Conservation (phyloP, 306 rosid species). For the Cucurbita maxima region DNA sequence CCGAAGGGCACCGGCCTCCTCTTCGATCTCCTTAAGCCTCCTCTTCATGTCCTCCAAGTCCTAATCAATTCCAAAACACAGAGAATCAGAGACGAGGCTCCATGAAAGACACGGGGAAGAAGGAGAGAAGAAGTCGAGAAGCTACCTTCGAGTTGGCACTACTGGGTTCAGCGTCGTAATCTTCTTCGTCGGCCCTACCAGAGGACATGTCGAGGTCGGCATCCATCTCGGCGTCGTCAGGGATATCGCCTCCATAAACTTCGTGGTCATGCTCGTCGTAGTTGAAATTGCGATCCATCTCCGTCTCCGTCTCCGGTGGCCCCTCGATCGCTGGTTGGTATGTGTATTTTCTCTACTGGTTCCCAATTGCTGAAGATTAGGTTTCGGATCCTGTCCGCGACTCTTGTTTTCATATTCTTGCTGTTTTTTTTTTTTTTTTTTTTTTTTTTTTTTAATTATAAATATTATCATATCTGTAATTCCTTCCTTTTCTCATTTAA, state of each 20-base stretch:
- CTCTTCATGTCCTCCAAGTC: constrained; percentile 99
- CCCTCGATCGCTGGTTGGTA: background rate
- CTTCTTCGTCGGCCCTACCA: constrained; percentile 31
- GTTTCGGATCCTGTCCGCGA: constrained; percentile 2
- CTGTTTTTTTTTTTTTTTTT: too few species aligned
- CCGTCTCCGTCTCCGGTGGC: background rate
- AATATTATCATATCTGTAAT: too few species aligned
- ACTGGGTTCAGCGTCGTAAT: constrained; percentile 15
- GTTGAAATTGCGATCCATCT: constrained; percentile 18
- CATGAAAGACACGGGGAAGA: background rate
- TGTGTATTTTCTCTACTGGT: constrained; percentile 3
- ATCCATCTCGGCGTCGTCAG: constrained; percentile 52
- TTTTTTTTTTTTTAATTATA: too few species aligned
- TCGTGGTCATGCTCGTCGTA: constrained; percentile 45
- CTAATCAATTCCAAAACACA: constrained; percentile 12
- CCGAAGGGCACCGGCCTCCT: constrained; percentile 90
- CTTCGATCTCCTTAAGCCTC: constrained; percentile 95
- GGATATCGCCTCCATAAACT: constrained; percentile 62
- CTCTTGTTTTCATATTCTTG: background rate
- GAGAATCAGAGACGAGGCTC: background rate
- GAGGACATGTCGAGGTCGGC: constrained; percentile 32
- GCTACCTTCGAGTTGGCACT: constrained; percentile 41
- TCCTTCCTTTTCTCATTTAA: too few species aligned
- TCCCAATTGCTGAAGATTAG: constrained; percentile 1
- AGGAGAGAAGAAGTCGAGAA: background rate